Evolutionary conservation across 345 rosid genomes (phyloP).

Genomic region (Zanthoxylum bungeanum): DNA sequence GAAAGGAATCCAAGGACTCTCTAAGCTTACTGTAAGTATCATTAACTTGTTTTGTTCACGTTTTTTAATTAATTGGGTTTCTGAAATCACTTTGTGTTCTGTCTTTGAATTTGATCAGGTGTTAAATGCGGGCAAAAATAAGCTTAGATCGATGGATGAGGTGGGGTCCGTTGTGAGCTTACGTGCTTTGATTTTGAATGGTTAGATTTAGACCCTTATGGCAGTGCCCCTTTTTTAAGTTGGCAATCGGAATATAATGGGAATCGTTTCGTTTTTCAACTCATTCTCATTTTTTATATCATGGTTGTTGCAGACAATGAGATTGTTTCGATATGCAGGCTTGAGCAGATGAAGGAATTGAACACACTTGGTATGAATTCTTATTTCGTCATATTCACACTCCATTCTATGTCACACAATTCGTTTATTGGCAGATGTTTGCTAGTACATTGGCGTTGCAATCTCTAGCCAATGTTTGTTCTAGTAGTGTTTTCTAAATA

Average conservation of each 20-base stretch:
- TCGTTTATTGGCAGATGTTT: neutral
- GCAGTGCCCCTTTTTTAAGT: neutral
- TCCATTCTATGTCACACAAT: neutral
- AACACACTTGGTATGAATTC: conserved; percentile 68
- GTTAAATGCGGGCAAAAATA: conserved; percentile 89
- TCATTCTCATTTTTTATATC: neutral
- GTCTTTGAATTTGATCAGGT: conserved; percentile 47
- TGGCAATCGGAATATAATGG: neutral
- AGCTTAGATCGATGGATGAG: conserved; percentile 78
- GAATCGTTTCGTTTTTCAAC: neutral
- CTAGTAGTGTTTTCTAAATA: neutral
- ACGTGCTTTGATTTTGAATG: conserved; percentile 85
- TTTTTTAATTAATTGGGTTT: neutral
- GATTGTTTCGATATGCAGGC: conserved; percentile 58
- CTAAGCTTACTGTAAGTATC: conserved; percentile 63
- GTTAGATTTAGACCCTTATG: conserved; percentile 28
- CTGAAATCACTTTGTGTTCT: neutral
- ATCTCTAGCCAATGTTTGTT: neutral
- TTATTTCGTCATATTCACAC: neutral
- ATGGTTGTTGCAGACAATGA: conserved; percentile 61
- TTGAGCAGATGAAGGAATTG: conserved; percentile 68
- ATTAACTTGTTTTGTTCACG: neutral
- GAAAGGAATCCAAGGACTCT: conserved; percentile 68
- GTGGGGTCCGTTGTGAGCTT: conserved; percentile 54
- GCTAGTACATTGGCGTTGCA: neutral